These are phyloP conservation scores for Fusarium floridanum DNA, from an alignment of 2,329 filamentous ascomycete genomes.

Conservation along the genomic window DNA sequence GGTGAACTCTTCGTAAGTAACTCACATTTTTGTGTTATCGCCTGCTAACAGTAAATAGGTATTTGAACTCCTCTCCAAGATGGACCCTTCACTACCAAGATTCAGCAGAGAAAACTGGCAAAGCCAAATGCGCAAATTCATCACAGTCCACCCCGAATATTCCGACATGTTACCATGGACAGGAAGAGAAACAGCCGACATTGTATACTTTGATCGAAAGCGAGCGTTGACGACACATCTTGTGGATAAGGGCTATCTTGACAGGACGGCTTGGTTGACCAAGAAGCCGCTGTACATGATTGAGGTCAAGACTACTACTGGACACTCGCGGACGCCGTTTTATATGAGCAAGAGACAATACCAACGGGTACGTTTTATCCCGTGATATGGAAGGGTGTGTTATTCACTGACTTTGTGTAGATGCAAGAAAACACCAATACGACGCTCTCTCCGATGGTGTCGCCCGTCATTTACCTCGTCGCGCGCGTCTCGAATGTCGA, in stretches of 20 bases:
- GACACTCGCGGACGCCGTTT: slow-evolving; percentile 55
- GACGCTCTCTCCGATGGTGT: slow-evolving; percentile 2
- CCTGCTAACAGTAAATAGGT: slow-evolving; percentile 47
- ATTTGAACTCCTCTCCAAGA: slow-evolving; percentile 54
- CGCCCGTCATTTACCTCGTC: slow-evolving; percentile 54
- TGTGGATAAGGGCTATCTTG: slow-evolving; percentile 51
- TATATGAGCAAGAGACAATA: slow-evolving; percentile 63
- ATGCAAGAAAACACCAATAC: slow-evolving; percentile 36
- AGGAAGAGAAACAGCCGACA: slow-evolving; percentile 60
- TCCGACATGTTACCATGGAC: slow-evolving; percentile 54
- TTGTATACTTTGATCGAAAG: slow-evolving; percentile 57
- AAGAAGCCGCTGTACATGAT: slow-evolving; percentile 58
- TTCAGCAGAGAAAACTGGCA: slow-evolving; percentile 61
- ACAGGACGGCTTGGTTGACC: slow-evolving; percentile 42
- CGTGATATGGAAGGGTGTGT: neutral
- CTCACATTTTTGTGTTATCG: neutral
- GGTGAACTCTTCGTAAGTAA: slow-evolving; percentile 40
- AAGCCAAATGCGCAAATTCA: slow-evolving; percentile 60
- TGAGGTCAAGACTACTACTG: slow-evolving; percentile 65
- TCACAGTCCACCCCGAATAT: slow-evolving; percentile 56
- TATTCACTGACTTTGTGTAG: slow-evolving; percentile 25
- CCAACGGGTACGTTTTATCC: slow-evolving; percentile 49
- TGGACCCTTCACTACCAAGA: slow-evolving; percentile 45
- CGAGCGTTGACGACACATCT: slow-evolving; percentile 52
- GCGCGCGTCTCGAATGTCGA: slow-evolving; percentile 57